Evolutionary conservation across 768 basidiomycete species (phyloP).

Genomic region (Leccinellum luteum): DNA sequence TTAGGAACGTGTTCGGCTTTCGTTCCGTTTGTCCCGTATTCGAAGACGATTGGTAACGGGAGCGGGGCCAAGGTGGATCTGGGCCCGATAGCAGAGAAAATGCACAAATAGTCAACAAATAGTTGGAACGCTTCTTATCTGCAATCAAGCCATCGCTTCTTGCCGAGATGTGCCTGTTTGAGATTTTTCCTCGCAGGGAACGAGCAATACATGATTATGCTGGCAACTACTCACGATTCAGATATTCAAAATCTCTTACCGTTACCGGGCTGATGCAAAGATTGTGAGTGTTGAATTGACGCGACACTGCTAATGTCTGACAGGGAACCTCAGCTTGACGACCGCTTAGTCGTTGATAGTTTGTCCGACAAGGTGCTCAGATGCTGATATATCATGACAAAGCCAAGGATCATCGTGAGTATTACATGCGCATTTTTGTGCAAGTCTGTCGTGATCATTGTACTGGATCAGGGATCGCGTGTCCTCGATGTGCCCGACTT

Average conservation of each 20-base stretch:
- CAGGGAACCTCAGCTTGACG: not conserved
- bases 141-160: not conserved
- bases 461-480: constrained; percentile 2
- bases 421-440: constrained; percentile 6
- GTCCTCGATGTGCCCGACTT: constrained; percentile 10
- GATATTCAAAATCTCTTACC: too few relatives aligned
- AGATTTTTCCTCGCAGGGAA: too few relatives aligned
- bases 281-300: not conserved
- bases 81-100: not conserved
- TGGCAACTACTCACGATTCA: too few relatives aligned
- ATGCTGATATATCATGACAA: not conserved
- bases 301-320: not conserved
- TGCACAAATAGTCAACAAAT: too few relatives aligned
- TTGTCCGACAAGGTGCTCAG: not conserved
- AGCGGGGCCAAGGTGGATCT: not conserved
- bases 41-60: not conserved
- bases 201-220: too few relatives aligned
- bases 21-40: not conserved
- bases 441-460: constrained; percentile 1
- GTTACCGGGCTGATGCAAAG: not conserved
- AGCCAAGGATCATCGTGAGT: constrained; percentile 16
- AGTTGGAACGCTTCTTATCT: not conserved
- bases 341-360: not conserved
- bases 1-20: not conserved
- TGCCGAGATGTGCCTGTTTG: not conserved